Evolutionary conservation across 345 rosid species (phyloP).

Genomic region (Eucalyptus cloeziana): DNA sequence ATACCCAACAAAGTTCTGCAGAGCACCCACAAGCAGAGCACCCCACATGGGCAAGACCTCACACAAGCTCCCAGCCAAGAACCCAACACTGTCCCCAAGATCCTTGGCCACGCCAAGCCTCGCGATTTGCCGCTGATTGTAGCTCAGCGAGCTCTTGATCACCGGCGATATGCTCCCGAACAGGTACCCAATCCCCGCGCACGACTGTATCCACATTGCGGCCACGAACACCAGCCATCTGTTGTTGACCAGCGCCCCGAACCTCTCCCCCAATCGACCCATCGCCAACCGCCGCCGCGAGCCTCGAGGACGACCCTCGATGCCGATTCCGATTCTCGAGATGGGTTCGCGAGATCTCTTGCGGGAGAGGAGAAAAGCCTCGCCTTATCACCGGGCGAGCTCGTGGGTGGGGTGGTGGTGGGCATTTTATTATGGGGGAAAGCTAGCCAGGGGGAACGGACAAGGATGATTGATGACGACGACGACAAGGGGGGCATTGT

Average conservation of each 20-base stretch:
- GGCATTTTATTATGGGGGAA: not conserved
- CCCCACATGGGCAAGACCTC: slow-evolving; percentile 96
- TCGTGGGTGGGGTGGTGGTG: not conserved
- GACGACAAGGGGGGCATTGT: not conserved
- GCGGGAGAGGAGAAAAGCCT: not conserved
- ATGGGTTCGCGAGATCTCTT: not conserved
- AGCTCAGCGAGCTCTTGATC: slow-evolving; percentile 74
- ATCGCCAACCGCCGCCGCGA: not conserved
- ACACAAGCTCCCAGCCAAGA: slow-evolving; percentile 77
- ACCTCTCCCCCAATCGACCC: slow-evolving; percentile 38
- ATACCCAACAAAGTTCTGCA: slow-evolving; percentile 84
- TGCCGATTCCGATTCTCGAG: not conserved
- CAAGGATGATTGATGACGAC: not conserved
- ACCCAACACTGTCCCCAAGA: slow-evolving; percentile 96
- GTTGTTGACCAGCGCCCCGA: slow-evolving; percentile 43
- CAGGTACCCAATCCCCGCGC: slow-evolving; percentile 90
- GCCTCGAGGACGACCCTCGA: not conserved
- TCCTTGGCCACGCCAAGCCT: slow-evolving; percentile 94
- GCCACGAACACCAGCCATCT: slow-evolving; percentile 98
- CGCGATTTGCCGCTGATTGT: slow-evolving; percentile 78
- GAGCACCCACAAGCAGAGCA: slow-evolving; percentile 77
- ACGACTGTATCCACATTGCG: slow-evolving; percentile 98
- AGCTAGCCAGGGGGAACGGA: not conserved
- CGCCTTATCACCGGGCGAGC: not conserved
- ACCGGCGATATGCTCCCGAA: slow-evolving; percentile 98